Base-by-base conservation (phyloP, 2,329 filamentous ascomycete species). In the Bertia moriformis region DNA sequence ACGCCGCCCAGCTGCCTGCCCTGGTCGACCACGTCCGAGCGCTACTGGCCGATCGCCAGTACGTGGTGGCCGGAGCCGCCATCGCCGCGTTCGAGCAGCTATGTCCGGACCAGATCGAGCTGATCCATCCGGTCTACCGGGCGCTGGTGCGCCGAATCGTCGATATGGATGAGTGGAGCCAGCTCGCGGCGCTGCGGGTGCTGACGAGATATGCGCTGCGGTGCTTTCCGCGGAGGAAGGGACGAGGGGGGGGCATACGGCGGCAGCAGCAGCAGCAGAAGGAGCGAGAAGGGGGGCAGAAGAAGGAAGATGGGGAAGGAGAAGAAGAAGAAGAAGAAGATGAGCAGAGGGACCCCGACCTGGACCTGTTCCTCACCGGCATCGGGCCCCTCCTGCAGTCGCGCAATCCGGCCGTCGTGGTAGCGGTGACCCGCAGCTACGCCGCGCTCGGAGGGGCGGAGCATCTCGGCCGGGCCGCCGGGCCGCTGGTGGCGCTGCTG, bases 131-230 rank as follows among this genome's bases (percentile, higher is more conserved):
- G 46, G 83, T 94, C 54, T 98, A 96, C 60, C 76, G 85, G 39
- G 69, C 73, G 24, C 63, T 98, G 45, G 78, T 93, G 45, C 84
- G 77, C 56, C 94, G 95, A 64, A 63, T 96, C 39, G 86, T 95
- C 18, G 91, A 98, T 54, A 98, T 98, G 91, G 91, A 98, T 52
- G 91, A 98, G 60, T 98, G 91, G 91, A 83, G 87, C 32, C 91
- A 98, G 60, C 59, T 96, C 40, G 82, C 86, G 2, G 83, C 83
- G 3, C 54, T 98, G 48, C 73, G 78, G 29, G 65, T 96, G 46
- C 78, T 96, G 74, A 80, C 82, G 1, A 65, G 78, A 15, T 98
- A 98, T 56, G 78, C 84, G 2, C 75, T 91, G 40, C 83, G 73
- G 53, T 95, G 86, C 56, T 96, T 98, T 49, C 88, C 91, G 0